Base-by-base conservation (phyloP, 2,329 filamentous ascomycete genomes). In the Colletotrichum truncatum region DNA sequence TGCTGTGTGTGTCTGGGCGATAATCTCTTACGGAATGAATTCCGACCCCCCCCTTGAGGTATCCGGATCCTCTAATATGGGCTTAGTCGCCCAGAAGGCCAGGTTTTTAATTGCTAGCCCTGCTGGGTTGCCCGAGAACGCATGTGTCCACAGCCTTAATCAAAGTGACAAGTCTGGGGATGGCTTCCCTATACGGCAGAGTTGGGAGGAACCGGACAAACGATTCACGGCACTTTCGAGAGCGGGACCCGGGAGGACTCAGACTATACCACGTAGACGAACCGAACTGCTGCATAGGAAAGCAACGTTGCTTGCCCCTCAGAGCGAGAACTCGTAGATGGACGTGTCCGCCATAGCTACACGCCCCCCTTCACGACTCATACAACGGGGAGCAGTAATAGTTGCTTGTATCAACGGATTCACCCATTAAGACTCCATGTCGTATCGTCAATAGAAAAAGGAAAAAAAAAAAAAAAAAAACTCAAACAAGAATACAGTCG, bases 231-330 rank as follows among this genome's bases (percentile, higher is more conserved):
- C 43, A 38, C 48, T 38, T 54, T 10, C 39, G 53, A 12, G 32
- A 55, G 57, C 48, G 51, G 58, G 34, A 21, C 49, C 36, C 3
- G 14, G 36, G 56, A 10, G 53, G 39, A 12, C 16, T 18, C 26
- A 41, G 16, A n/a, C n/a, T 43, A 43, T 43, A 16, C 39, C 39
- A 43, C 28, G 18, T 18, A n/a, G 34, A 25, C 12, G 57, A 23
- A 23, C 46, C 43, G 43, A 28, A 32, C 30, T 21, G 32, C 23
- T n/a, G n/a, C n/a, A n/a, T n/a, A 39, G 36, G 28, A 45, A 49
- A 23, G 30, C 43, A 64, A 64, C 60, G 60, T 59, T 59, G 45
- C 54, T 45, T 52, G 60, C 28, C 11, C n/a, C 28, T 9, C 38
- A 28, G 18, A 48, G 30, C 14, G 25, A 26, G 32, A 32, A 11